Evolutionary conservation across 2,329 filamentous ascomycete species (phyloP).

Genomic region (Escovopsis sp.): DNA sequence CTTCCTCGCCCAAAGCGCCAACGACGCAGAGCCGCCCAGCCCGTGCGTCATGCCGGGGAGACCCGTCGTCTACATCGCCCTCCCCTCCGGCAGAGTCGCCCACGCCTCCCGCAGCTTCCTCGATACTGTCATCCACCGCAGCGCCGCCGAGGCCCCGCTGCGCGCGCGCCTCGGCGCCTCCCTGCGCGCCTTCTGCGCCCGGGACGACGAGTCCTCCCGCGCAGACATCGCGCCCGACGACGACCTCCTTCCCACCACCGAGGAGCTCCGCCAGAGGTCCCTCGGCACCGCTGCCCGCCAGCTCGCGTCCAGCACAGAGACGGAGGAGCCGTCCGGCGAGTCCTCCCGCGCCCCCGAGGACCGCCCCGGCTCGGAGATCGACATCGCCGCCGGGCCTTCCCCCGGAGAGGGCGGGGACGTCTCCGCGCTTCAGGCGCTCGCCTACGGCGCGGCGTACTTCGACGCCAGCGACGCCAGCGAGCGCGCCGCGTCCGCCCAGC

Average conservation of each 20-base stretch:
- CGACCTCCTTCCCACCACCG: conserved; percentile 19
- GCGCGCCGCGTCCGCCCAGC: conserved; percentile 11
- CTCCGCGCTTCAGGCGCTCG: conserved; percentile 16
- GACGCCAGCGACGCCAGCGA: conserved; percentile 14
- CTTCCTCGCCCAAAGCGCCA: conserved; percentile 32
- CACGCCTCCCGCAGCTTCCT: conserved; percentile 33
- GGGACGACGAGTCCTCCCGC: conserved; percentile 6
- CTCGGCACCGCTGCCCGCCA: conserved; percentile 22
- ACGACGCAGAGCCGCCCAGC: conserved; percentile 26
- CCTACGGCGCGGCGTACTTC: conserved; percentile 18
- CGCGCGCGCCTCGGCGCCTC: conserved; percentile 20
- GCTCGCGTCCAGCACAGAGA: conserved; percentile 15
- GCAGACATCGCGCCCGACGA: conserved; percentile 13
- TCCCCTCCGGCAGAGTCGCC: conserved; percentile 30
- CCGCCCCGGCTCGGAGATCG: no score
- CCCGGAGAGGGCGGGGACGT: no score
- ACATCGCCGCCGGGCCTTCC: no score
- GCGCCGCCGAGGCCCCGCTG: conserved; percentile 19
- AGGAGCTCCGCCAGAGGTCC: conserved; percentile 20
- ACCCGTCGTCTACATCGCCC: conserved; percentile 34
- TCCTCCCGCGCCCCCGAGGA: conserved; percentile 8
- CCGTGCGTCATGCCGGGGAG: conserved; percentile 29
- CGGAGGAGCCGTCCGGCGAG: conserved; percentile 15
- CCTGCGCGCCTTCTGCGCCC: conserved; percentile 24
- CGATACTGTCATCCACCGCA: conserved; percentile 20